Percentiles rank a stretch among this genome's conserved stretches.
These are phyloP conservation scores for Aspergillus hancockii DNA, from an alignment of 495 filamentous ascomycete genomes.

Conservation along the genomic window DNA sequence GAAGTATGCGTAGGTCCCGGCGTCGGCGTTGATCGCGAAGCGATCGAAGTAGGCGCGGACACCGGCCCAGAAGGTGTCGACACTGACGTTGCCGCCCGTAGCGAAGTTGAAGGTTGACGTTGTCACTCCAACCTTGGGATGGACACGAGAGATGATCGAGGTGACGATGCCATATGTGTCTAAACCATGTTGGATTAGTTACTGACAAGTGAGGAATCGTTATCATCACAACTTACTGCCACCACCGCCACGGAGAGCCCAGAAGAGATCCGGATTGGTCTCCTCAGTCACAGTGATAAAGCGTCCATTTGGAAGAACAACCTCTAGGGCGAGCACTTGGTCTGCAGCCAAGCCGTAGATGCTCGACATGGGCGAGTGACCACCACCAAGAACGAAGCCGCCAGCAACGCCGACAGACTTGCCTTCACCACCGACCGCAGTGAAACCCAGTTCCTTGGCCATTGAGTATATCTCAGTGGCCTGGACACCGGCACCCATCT, in stretches of 20 bases:
- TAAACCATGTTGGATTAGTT: background rate
- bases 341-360: slow-evolving; percentile 38
- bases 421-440: slow-evolving; percentile 56
- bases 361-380: slow-evolving; percentile 31
- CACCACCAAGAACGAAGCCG: slow-evolving; percentile 46
- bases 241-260: slow-evolving; percentile 45
- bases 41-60: slow-evolving; percentile 47
- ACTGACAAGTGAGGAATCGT: background rate
- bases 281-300: slow-evolving; percentile 51
- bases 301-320: slow-evolving; percentile 58
- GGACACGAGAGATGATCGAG: slow-evolving; percentile 48
- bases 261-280: slow-evolving; percentile 62
- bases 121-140: slow-evolving; percentile 40
- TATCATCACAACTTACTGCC: slow-evolving; percentile 16
- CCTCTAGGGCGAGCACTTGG: slow-evolving; percentile 46
- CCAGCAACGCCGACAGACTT: slow-evolving; percentile 44
- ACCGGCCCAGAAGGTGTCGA: slow-evolving; percentile 51
- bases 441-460: slow-evolving; percentile 47
- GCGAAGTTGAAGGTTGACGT: slow-evolving; percentile 43
- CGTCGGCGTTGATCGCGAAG: slow-evolving; percentile 49
- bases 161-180: slow-evolving; percentile 54
- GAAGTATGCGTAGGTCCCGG: slow-evolving; percentile 59
- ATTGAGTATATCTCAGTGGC: slow-evolving; percentile 51
- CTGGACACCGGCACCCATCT: slow-evolving; percentile 59
- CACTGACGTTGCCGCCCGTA: slow-evolving; percentile 31